Percentiles rank a stretch among this genome's conserved stretches.
phyloP scores from a whole-genome alignment of 164 flowering plant species.

The Nymphaea thermarum region DNA sequence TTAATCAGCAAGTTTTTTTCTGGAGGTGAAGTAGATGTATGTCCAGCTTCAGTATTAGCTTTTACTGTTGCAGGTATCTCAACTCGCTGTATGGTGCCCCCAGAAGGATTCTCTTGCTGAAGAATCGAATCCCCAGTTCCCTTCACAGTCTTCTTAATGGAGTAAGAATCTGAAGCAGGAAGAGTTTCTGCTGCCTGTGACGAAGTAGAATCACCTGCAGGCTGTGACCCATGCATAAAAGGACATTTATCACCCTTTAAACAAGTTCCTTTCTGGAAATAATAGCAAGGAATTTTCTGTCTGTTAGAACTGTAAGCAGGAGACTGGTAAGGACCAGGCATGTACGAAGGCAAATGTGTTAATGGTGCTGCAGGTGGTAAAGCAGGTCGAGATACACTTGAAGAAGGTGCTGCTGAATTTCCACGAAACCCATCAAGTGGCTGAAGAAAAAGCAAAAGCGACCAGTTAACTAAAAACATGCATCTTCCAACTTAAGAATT shows the following conservation, averaged over 20 bases:
- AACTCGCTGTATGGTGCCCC: constrained; percentile 20
- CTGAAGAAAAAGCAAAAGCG: constrained; percentile 22
- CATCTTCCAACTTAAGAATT: too few species aligned
- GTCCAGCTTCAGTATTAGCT: constrained; percentile 14
- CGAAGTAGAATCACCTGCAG: constrained; percentile 17
- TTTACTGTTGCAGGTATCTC: constrained; percentile 16
- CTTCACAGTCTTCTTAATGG: constrained; percentile 24
- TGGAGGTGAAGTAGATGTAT: constrained; percentile 6
- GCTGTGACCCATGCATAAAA: constrained; percentile 43
- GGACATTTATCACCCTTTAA: constrained; percentile 79
- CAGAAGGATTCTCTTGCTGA: constrained; percentile 22
- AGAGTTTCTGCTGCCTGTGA: constrained; percentile 17
- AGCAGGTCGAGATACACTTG: constrained; percentile 25
- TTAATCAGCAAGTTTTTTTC: constrained; percentile 3
- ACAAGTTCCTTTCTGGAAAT: constrained; percentile 78
- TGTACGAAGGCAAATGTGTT: constrained; percentile 11
- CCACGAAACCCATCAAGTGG: constrained; percentile 76
- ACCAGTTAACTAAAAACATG: too few species aligned
- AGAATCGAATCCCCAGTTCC: constrained; percentile 26
- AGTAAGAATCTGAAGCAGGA: constrained; percentile 18
- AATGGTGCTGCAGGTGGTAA: constrained; percentile 14
- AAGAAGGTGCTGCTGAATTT: constrained; percentile 23
- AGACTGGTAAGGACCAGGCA: constrained; percentile 6
- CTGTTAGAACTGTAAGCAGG: constrained; percentile 26
- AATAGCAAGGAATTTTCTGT: constrained; percentile 59